These are phyloP conservation scores for Colletotrichum siamense DNA, from an alignment of 2,329 filamentous ascomycete species.

Conservation along the genomic window DNA sequence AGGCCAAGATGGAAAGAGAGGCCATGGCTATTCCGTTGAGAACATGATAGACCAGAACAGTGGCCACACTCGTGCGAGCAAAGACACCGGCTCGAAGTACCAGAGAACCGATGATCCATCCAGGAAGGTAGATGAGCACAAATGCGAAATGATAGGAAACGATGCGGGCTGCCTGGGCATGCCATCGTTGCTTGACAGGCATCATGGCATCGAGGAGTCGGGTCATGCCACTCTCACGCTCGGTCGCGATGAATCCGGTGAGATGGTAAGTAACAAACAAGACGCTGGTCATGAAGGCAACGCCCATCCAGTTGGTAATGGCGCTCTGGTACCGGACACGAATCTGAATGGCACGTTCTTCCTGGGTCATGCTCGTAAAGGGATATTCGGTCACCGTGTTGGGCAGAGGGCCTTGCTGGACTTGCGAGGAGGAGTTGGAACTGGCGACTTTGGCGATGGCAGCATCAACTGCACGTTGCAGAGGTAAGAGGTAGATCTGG, in stretches of 20 bases:
- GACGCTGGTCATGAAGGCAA: conserved; percentile 80
- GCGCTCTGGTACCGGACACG: conserved; percentile 73
- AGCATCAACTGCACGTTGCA: conserved; percentile 79
- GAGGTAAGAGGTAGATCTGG: conserved; percentile 78
- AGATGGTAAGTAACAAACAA: conserved; percentile 87
- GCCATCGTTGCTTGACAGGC: conserved; percentile 75
- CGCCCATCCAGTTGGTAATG: conserved; percentile 77
- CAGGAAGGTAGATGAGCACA: conserved; percentile 78
- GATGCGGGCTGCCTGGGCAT: conserved; percentile 79
- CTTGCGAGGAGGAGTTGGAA: background rate
- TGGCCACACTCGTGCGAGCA: conserved; percentile 62
- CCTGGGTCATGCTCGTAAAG: conserved; percentile 74
- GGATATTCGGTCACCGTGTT: conserved; percentile 69
- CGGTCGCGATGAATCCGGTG: conserved; percentile 83
- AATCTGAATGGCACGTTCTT: conserved; percentile 71
- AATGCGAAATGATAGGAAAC: conserved; percentile 83
- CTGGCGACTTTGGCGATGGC: conserved; percentile 65
- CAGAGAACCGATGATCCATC: conserved; percentile 79
- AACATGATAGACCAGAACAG: conserved; percentile 78
- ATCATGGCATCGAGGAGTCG: conserved; percentile 93
- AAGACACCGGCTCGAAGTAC: conserved; percentile 71
- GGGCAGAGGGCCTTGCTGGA: conserved; percentile 39
- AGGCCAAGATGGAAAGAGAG: conserved; percentile 82
- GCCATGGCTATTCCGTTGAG: conserved; percentile 78
- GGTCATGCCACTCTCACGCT: conserved; percentile 87